These are phyloP conservation scores for Aspergillus funiculosus DNA, from an alignment of 495 filamentous ascomycete genomes.

Conservation along the genomic window DNA sequence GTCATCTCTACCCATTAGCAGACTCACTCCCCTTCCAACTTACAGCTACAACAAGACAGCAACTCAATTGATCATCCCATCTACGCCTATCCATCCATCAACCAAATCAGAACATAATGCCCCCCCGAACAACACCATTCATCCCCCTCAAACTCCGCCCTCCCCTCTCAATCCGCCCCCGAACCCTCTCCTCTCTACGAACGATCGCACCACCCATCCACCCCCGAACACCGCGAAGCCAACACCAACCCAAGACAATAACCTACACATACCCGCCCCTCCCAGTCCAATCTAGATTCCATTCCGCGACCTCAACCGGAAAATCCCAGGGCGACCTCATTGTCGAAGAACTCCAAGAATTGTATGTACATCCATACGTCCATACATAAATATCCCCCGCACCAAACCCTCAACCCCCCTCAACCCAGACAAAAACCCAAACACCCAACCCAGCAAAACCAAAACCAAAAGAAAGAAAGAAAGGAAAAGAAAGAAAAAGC, in stretches of 20 bases:
- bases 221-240: background rate
- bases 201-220: too few relatives aligned
- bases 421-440: background rate
- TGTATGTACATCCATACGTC: conserved; percentile 20
- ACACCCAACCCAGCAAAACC: background rate
- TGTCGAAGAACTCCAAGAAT: conserved; percentile 40
- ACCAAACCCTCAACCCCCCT: background rate
- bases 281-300: background rate
- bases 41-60: background rate
- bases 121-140: background rate
- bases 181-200: background rate
- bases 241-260: background rate
- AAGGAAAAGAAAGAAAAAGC: background rate
- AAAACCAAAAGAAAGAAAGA: too few relatives aligned
- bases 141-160: background rate
- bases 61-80: background rate
- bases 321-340: conserved; percentile 31
- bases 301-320: conserved; percentile 7
- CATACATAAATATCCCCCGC: background rate
- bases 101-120: background rate
- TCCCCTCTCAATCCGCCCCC: background rate
- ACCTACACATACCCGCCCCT: background rate
- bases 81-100: too few relatives aligned
- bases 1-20: too few relatives aligned
- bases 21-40: too few relatives aligned